Evolutionary conservation across 257 asterid species (phyloP), one percentile per base, ranked within the genome.

Genomic region (Plectranthus barbatus): DNA sequence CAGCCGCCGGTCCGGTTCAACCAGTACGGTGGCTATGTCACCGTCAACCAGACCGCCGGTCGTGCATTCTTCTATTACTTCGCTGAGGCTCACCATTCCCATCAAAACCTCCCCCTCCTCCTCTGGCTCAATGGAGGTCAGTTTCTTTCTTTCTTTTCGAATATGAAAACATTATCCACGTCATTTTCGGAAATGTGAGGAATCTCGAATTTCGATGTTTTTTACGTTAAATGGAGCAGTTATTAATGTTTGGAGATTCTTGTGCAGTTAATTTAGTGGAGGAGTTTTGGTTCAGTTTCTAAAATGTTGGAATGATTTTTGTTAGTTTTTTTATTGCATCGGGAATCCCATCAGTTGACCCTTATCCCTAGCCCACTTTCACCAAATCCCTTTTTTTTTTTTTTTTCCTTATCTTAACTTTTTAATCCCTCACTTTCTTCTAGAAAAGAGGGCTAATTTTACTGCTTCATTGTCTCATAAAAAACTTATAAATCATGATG

Each of bases 21-120:
- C n/a, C 96, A 89, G 67, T 89, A 84, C n/a, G 95, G 95, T 13
- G 96, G 96, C 0, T 86, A 89, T 21, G 64, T 89, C 0, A 89
- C 96, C 0, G 87, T 89, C 8, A 66, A 89, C 63, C 68, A 24
- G 9, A 74, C 75, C 3, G 83, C 93, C 17, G 96, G 93, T 3
- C 79, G 91, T 10, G 95, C 96, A 0, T 69, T 84, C 12, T 89
- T 66, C 59, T 89, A 89, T 41, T 89, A 86, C 66, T 90, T 90
- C 62, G 81, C 46, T 2, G 95, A 86, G 70, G 92, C 94, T 29
- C 83, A 81, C 2, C 47, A 10, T 11, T 41, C 59, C 9, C 37
- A 60, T 19, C 45, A 63, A 1, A 52, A 80, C 15, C 57, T 80
- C 79, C 97, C 97, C 55, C 94, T 90, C 60, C 84, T 90, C 39